Evolutionary conservation across 1,284 basidiomycete genomes (phyloP), one percentile per base, ranked within the genome.

Genomic region (Ceratorhiza oryzae-sativae): DNA sequence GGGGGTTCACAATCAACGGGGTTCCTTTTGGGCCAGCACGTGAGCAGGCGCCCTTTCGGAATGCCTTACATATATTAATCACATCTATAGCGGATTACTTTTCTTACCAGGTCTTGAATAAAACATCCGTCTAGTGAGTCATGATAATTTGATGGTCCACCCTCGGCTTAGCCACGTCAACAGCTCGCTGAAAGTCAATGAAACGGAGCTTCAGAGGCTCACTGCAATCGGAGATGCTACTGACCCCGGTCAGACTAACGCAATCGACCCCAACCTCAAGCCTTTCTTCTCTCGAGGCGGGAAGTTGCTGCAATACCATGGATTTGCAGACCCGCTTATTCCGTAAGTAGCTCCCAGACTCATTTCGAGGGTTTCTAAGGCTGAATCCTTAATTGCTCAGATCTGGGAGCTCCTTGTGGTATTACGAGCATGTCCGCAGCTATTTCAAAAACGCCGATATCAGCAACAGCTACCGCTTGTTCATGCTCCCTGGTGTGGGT

Each of bases 301-400:
- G 51, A 71, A 71, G n/a, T 32, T 71, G 20, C 18, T 71, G 39
- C 56, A 71, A 36, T 71, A 59, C 42, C 68, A 71, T 15, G 68
- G 68, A 34, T 51, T 71, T 23, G 68, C 68, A 4, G 56, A 71
- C 20, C 30, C 56, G 2, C 68, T 71, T 30, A 71, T 71, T 27
- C 68, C 68, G 56, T 71, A 25, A 59, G 68, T 49, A 9, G 2
- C n/a, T n/a, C 15, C 34, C 18, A 15, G 41, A 48, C 2, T 1
- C 6, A 15, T n/a, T 30, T 34, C 20, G 20, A 4, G 12, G n/a
- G 9, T 20, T 18, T 42, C 10, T 23, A 46, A 15, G 27, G 12
- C 36, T 41, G 20, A 70, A 23, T 8, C 36, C 6, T 46, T 10
- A 8, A 8, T 53, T 9, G 18, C 12, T 18, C 25, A 71, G 68